phyloP scores from a whole-genome alignment of 164 flowering plant species.

The Hamamelis virginiana region DNA sequence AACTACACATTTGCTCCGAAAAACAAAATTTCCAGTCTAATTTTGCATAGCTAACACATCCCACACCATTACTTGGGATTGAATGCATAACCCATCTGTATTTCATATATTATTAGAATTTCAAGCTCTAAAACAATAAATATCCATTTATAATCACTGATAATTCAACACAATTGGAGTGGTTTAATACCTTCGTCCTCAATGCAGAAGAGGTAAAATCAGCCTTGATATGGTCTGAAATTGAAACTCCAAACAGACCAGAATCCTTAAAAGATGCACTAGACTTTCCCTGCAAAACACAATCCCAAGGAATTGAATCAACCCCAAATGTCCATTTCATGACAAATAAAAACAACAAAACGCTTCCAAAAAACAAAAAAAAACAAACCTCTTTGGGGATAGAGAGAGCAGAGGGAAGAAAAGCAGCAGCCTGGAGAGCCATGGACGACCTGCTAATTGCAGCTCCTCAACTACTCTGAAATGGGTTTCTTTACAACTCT shows the following conservation, averaged over 20 bases:
- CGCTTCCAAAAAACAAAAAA: not conserved
- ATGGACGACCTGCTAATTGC: constrained; percentile 19
- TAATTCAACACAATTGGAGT: not conserved
- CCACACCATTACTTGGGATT: no score
- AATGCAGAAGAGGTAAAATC: constrained; percentile 47
- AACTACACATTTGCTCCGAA: no score
- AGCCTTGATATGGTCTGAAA: constrained; percentile 55
- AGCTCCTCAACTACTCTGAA: not conserved
- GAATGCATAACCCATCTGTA: no score
- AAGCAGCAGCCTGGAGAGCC: constrained; percentile 84
- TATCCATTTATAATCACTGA: not conserved
- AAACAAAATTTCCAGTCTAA: no score
- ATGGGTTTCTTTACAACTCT: not conserved
- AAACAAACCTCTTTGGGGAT: constrained; percentile 61
- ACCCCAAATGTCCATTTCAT: not conserved
- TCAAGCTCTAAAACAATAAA: not conserved
- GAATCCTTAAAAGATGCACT: constrained; percentile 54
- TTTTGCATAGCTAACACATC: no score
- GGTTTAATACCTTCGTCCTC: constrained; percentile 49
- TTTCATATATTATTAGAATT: not conserved
- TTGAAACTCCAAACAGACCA: constrained; percentile 55
- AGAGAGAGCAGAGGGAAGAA: constrained; percentile 59
- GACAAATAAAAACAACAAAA: not conserved
- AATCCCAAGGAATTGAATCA: not conserved
- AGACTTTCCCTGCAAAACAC: constrained; percentile 49